A percentile compares a stretch with the other conserved stretches of the same genome.
Evolutionary conservation across 768 basidiomycete genomes (phyloP).

Genomic region (Tricholoma saponaceum): DNA sequence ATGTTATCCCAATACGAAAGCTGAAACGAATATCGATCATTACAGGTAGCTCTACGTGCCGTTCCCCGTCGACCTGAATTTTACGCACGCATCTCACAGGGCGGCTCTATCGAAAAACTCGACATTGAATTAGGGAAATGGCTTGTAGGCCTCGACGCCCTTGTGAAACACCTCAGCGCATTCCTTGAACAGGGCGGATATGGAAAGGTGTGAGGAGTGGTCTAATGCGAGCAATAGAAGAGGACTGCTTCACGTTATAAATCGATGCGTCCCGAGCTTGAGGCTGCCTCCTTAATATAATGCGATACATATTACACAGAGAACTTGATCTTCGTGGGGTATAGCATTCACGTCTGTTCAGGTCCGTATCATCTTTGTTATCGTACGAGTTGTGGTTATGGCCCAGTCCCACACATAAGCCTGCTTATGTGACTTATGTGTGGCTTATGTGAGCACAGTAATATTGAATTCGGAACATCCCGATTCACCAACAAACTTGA

Average conservation of each 20-base stretch:
- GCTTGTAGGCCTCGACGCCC: constrained; percentile 53
- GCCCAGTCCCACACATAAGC: no score
- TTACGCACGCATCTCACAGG: constrained; percentile 57
- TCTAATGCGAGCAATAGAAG: background rate
- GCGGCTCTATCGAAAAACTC: constrained; percentile 51
- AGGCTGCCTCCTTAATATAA: no score
- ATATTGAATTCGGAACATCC: no score
- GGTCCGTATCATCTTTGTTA: no score
- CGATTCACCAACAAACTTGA: no score
- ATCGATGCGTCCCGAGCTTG: background rate
- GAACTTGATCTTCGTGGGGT: no score
- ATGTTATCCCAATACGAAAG: background rate
- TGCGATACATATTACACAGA: no score
- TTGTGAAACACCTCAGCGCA: constrained; percentile 43
- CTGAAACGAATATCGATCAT: background rate
- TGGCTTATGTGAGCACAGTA: no score
- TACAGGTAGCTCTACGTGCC: constrained; percentile 53
- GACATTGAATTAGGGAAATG: constrained; percentile 52
- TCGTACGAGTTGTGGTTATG: no score
- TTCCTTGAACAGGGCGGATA: constrained; percentile 54
- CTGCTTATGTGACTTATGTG: no score
- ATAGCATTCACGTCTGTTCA: no score
- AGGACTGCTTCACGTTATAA: no score
- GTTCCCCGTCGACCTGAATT: constrained; percentile 62
- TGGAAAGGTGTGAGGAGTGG: constrained; percentile 38